These are phyloP conservation scores for Wallemia ichthyophaga DNA, from an alignment of 1,284 basidiomycete species.

Conservation along the genomic window DNA sequence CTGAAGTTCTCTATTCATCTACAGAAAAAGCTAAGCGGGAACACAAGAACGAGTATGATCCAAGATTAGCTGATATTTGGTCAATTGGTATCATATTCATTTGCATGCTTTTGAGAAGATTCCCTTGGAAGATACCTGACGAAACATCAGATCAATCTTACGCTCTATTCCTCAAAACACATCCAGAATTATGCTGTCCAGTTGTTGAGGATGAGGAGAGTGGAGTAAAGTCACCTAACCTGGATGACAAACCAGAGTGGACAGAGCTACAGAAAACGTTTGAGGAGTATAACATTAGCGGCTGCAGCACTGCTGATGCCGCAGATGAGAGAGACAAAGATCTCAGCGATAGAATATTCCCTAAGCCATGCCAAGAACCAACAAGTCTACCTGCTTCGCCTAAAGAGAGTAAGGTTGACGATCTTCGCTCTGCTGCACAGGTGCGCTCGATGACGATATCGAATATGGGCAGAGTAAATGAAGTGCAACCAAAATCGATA, in stretches of 20 bases:
- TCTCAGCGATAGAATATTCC: constrained; percentile 1
- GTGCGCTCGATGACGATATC: constrained; percentile 6
- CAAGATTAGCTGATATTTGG: constrained; percentile 94
- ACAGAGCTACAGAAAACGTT: background rate
- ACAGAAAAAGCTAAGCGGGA: constrained; percentile 3
- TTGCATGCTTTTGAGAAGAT: constrained; percentile 89
- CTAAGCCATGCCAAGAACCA: background rate
- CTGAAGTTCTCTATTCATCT: constrained; percentile 41
- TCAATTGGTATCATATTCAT: constrained; percentile 94
- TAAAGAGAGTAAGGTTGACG: constrained; percentile 1
- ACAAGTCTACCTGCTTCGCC: constrained; percentile 1
- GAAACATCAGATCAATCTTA: constrained; percentile 73
- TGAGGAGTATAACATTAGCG: background rate
- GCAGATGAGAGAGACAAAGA: background rate
- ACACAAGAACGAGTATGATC: constrained; percentile 49
- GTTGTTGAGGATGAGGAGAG: background rate
- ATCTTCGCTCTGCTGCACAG: constrained; percentile 6
- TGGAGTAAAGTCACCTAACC: background rate
- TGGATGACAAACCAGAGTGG: background rate
- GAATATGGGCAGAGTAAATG: constrained; percentile 5
- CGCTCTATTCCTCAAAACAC: constrained; percentile 65
- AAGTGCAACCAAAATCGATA: constrained; percentile 8
- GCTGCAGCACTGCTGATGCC: background rate
- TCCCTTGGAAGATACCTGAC: constrained; percentile 98
- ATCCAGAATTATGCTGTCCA: constrained; percentile 42